phyloP scores from a whole-genome alignment of 768 basidiomycete species.

The Podaxis mareebaensis region DNA sequence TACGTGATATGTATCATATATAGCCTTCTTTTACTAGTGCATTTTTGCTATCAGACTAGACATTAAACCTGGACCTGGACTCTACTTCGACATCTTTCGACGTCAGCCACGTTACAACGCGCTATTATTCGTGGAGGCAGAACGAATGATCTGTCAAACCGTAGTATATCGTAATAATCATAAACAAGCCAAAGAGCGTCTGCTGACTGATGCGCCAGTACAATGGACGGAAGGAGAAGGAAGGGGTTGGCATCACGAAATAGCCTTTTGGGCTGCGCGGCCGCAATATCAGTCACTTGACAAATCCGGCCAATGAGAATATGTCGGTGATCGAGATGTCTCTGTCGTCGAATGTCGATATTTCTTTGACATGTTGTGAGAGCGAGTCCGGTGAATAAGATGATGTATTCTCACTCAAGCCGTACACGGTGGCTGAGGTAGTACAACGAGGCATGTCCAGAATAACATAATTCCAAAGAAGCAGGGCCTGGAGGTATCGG shows the following conservation, averaged over 20 bases:
- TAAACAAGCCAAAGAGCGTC: neutral
- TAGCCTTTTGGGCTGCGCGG: neutral
- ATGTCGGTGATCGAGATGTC: neutral
- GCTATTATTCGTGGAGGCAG: neutral
- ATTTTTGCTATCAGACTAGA: neutral
- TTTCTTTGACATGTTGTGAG: slow-evolving; percentile 1
- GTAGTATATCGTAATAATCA: neutral
- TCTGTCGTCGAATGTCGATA: neutral
- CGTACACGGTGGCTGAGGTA: neutral
- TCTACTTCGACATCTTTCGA: neutral
- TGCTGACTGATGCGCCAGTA: neutral
- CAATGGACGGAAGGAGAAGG: neutral
- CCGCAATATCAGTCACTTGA: slow-evolving; percentile 6
- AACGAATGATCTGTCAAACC: slow-evolving; percentile 1
- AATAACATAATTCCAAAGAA: neutral
- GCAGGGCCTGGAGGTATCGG: slow-evolving; percentile 5
- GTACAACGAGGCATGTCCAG: neutral
- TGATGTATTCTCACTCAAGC: neutral
- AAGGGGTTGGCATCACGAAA: slow-evolving; percentile 6
- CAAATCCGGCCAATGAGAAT: slow-evolving; percentile 9
- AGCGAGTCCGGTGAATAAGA: slow-evolving; percentile 1
- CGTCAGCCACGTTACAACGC: neutral
- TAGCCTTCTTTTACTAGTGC: slow-evolving; percentile 1
- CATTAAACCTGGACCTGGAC: too few relatives aligned
- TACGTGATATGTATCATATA: neutral